Evolutionary conservation across 805 yeast genomes (phyloP), one percentile per base, ranked within the genome.

Genomic region (Hanseniaspora valbyensis): DNA sequence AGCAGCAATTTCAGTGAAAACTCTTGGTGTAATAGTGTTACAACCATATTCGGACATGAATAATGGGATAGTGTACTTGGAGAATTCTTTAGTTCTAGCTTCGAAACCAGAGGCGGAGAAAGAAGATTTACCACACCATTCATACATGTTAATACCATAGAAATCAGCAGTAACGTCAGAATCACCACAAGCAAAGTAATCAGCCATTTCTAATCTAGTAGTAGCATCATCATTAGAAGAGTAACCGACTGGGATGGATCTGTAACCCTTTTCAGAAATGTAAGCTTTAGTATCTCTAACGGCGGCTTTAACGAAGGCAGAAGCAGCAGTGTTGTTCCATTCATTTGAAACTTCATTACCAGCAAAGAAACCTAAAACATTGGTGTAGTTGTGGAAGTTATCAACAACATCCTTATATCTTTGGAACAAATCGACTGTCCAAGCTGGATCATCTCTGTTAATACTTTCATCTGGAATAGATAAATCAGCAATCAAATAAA

Each of bases 71-170:
- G 84, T 76, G 64, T 82, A 66, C 68, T 81, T 77, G 38, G 71
- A 53, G 63, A 82, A 82, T 53, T 80, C 80, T 26, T 70, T 66
- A 44, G 89, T 81, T 70, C 83, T 75, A 55, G 67, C 74, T 56
- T 69, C 61, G 68, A 80, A 83, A 62, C 92, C 92, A 52, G 89
- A 81, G 6, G 64, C 55, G 29, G 61, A 50, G 70, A 71, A 83
- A 49, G 75, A 63, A 18, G 85, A 77, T 18, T 61, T 41, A 60
- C 90, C 90, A 73, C 92, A 83, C 92, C 92, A 83, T 70, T 81
- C 87, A 71, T 83, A 83, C 87, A 82, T 82, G 75, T 83, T 83
- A 65, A 83, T 80, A 74, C 92, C 92, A 64, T 82, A 83, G 73
- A 83, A 83, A 66, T 83, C 92, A 54, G 87, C 88, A 57, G 71